Conservation (phyloP, 345 rosid genomes). For the Lagerstroemia speciosa region DNA sequence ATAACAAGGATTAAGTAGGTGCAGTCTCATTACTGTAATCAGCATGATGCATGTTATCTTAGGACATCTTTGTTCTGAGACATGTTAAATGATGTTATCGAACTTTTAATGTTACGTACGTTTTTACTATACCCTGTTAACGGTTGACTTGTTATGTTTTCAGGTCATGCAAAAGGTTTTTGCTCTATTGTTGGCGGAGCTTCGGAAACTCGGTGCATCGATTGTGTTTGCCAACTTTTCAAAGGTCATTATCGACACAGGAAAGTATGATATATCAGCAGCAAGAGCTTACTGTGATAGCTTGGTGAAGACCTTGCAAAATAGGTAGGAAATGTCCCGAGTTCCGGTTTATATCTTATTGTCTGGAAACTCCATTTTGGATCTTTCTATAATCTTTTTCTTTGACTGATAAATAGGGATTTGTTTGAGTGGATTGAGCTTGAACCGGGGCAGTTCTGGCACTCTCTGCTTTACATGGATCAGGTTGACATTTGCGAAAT, state of each 20-base stretch:
- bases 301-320: constrained; percentile 67
- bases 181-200: constrained; percentile 83
- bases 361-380: constrained; percentile 4
- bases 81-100: not conserved
- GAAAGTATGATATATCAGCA: constrained; percentile 55
- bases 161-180: constrained; percentile 98
- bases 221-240: constrained; percentile 88
- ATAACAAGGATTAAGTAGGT: not conserved
- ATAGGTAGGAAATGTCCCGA: constrained; percentile 34
- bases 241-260: constrained; percentile 80
- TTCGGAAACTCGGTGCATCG: constrained; percentile 86
- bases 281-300: constrained; percentile 86
- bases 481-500: constrained; percentile 38
- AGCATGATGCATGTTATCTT: not conserved
- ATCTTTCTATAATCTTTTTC: constrained; percentile 11
- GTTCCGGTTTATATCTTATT: constrained; percentile 1
- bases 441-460: constrained; percentile 78
- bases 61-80: not conserved
- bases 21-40: not conserved
- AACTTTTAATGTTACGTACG: not conserved
- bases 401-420: constrained; percentile 41
- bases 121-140: not conserved
- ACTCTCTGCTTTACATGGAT: constrained; percentile 92
- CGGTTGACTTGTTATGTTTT: constrained; percentile 1
- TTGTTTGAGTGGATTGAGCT: constrained; percentile 83